Conservation (phyloP, 176 grass and related monocot genomes). For the Thinopyrum elongatum region DNA sequence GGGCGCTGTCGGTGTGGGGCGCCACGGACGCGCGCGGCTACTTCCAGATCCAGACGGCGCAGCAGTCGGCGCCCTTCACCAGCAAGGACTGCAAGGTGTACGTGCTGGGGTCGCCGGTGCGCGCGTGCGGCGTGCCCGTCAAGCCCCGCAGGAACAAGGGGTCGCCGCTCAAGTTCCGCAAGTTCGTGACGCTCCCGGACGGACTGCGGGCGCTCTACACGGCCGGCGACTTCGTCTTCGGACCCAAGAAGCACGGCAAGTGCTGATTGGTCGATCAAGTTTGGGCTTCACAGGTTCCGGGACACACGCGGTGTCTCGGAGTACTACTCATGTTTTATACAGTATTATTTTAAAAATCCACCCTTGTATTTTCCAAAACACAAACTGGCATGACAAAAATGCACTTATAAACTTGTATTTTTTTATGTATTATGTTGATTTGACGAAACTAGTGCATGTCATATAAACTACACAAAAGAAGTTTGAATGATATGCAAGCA, state of each 20-base stretch:
- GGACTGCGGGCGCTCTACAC: slow-evolving; percentile 44
- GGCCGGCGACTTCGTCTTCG: slow-evolving; percentile 48
- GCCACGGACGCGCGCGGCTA: slow-evolving; percentile 43
- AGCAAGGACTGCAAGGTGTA: slow-evolving; percentile 52
- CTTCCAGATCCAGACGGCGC: slow-evolving; percentile 61
- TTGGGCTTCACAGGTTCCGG: not conserved
- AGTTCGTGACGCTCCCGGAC: slow-evolving; percentile 30
- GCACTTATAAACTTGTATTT: too few relatives aligned
- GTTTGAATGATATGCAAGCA: too few relatives aligned
- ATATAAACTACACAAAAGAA: too few relatives aligned
- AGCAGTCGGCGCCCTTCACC: slow-evolving; percentile 47
- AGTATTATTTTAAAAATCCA: too few relatives aligned
- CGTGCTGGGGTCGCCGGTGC: slow-evolving; percentile 33
- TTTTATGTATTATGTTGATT: too few relatives aligned
- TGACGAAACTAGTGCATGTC: too few relatives aligned
- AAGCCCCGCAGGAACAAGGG: slow-evolving; percentile 22
- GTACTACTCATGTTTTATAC: too few relatives aligned
- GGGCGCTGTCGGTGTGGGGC: slow-evolving; percentile 28
- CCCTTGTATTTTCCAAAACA: too few relatives aligned
- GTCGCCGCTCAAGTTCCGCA: slow-evolving; percentile 43
- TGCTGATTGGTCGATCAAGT: slow-evolving; percentile 17
- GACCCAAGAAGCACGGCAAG: slow-evolving; percentile 9
- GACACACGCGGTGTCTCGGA: too few relatives aligned
- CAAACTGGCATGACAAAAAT: too few relatives aligned
- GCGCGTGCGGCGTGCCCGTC: slow-evolving; percentile 24